Evolutionary conservation across 139 green algal species (phyloP), one percentile per base, ranked within the genome.

Genomic region (Coelastrella sp.): DNA sequence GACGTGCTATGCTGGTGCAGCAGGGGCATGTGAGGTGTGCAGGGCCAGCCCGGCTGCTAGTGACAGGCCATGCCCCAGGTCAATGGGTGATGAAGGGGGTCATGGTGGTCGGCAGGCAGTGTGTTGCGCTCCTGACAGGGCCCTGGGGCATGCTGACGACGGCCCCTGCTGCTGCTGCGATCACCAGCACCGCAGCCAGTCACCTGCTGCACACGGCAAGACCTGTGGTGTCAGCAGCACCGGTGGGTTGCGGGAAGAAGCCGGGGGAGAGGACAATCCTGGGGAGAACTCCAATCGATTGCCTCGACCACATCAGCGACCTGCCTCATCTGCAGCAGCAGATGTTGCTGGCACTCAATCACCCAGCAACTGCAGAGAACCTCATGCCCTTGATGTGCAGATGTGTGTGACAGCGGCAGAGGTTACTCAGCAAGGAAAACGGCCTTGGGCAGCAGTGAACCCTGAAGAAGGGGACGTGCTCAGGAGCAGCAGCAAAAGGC

Each of bases 141-240:
- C 76, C 1, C 76, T 82, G 27, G 76, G 76, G 11, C 76, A 82
- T 82, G 76, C 76, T 24, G 76, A 35, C 15, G 76, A 82, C 11
- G 76, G 76, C 27, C 35, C 76, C 7, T 82, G 76, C 76, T 15
- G 27, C 9, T 82, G 79, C 68, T 56, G 68, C 19, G 79, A 82
- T 35, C 25, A n/a, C 9, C 19, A 7, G 19, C 27, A 7, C 57
- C 7, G 20, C 57, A 68, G 78, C 78, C 65, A 49, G 35, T 49
- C 35, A 49, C n/a, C 24, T 86, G 80, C 8, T n/a, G 80, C 80
- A 58, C 58, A n/a, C 22, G 35, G 24, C 81, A 87, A 22, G 20
- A 49, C 17, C 6, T 22, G 78, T 19, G 17, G 78, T 14, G 56
- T 49, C 19, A 57, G 19, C 35, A 12, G 14, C 17, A 86, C 22